A percentile compares a stretch with the other conserved stretches of the same genome.
Evolutionary conservation across 768 basidiomycete species (phyloP).

Genomic region (Harrya chromipes): DNA sequence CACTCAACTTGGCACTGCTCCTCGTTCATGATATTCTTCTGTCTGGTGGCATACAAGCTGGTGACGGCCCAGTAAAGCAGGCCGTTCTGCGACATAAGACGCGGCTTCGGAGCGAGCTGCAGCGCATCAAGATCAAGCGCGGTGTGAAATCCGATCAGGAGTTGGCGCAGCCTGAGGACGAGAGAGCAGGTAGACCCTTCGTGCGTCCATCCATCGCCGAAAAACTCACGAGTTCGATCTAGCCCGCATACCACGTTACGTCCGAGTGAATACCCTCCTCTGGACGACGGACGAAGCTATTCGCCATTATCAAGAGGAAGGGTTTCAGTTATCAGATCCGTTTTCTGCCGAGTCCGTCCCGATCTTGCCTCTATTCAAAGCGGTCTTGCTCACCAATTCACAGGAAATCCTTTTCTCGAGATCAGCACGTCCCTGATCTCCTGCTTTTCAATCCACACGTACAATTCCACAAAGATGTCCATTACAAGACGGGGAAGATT

Average conservation of each 20-base stretch:
- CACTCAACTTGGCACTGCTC: slow-evolving; percentile 73
- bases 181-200: slow-evolving; percentile 53
- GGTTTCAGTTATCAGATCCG: slow-evolving; percentile 52
- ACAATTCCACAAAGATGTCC: slow-evolving; percentile 65
- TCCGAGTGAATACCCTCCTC: slow-evolving; percentile 72
- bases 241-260: slow-evolving; percentile 81
- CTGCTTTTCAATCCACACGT: slow-evolving; percentile 69
- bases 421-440: slow-evolving; percentile 80
- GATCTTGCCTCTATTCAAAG: neutral
- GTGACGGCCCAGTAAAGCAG: slow-evolving; percentile 87
- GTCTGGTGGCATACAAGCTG: slow-evolving; percentile 81
- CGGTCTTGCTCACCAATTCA: slow-evolving; percentile 2
- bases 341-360: slow-evolving; percentile 47
- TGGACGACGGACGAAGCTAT: slow-evolving; percentile 69
- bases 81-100: slow-evolving; percentile 88
- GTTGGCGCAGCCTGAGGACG: slow-evolving; percentile 58
- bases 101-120: slow-evolving; percentile 80
- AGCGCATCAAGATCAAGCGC: slow-evolving; percentile 75
- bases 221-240: neutral
- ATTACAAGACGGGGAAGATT: slow-evolving; percentile 75
- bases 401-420: slow-evolving; percentile 65
- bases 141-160: slow-evolving; percentile 64
- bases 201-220: neutral
- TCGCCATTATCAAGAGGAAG: slow-evolving; percentile 49
- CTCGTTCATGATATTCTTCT: slow-evolving; percentile 91